phyloP scores from a whole-genome alignment of 805 yeast species.

The Clavispora vitiphila region DNA sequence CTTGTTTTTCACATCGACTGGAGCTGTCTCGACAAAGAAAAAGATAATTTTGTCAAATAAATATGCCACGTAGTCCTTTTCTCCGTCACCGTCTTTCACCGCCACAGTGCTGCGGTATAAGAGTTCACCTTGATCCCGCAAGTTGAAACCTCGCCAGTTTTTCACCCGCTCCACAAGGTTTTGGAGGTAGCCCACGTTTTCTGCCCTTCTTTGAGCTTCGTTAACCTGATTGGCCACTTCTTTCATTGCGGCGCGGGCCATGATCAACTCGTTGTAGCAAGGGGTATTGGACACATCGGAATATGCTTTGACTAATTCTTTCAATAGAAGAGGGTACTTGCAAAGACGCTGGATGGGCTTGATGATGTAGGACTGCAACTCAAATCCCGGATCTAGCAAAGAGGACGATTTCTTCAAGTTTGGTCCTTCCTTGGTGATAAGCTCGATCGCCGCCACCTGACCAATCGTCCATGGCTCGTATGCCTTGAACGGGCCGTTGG shows the following conservation, averaged over 20 bases:
- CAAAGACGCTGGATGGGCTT: conserved; percentile 97
- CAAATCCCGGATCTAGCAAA: conserved; percentile 79
- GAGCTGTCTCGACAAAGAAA: conserved; percentile 35
- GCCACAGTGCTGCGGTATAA: conserved; percentile 68
- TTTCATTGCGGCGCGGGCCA: conserved; percentile 70
- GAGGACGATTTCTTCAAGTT: conserved; percentile 51
- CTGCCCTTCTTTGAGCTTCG: conserved; percentile 90
- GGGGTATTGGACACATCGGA: conserved; percentile 19
- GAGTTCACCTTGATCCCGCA: conserved; percentile 78
- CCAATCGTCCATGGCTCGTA: conserved; percentile 95
- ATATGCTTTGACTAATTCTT: conserved; percentile 66
- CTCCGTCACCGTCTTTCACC: conserved; percentile 64
- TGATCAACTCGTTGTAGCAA: conserved; percentile 56
- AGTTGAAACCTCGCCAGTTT: conserved; percentile 90
- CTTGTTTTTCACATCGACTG: conserved; percentile 23
- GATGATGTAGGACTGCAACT: conserved; percentile 80
- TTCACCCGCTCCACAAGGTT: conserved; percentile 68
- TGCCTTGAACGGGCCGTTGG: conserved; percentile 70
- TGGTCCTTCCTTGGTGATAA: conserved; percentile 59
- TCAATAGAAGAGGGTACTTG: conserved; percentile 82
- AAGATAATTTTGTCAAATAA: conserved; percentile 67
- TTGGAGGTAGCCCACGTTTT: conserved; percentile 67
- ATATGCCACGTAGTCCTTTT: conserved; percentile 85
- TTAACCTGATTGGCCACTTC: conserved; percentile 85
- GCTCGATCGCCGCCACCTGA: conserved; percentile 80